These are phyloP conservation scores for Candida labiduridarum DNA, from an alignment of 1,139 yeast genomes.

Conservation along the genomic window DNA sequence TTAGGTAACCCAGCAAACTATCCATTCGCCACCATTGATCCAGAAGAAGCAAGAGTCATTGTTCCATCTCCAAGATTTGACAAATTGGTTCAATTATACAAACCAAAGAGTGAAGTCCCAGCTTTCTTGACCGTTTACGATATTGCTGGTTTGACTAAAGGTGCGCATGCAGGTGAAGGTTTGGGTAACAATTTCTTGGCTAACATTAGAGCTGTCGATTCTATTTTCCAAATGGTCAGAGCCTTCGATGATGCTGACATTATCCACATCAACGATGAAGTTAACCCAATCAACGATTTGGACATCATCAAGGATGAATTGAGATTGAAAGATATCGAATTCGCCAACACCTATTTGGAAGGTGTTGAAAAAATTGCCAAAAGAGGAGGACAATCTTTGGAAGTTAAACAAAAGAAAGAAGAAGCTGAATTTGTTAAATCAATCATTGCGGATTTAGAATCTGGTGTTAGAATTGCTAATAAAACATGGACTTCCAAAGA, in stretches of 20 bases:
- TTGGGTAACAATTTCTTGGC: conserved; percentile 97
- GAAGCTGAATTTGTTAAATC: conserved; percentile 81
- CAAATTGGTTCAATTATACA: conserved; percentile 67
- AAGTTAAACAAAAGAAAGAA: conserved; percentile 92
- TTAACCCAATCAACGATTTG: conserved; percentile 92
- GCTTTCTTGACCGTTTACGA: conserved; percentile 94
- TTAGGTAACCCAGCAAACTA: conserved; percentile 98
- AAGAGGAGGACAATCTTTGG: conserved; percentile 95
- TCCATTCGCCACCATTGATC: conserved; percentile 98
- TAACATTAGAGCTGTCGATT: conserved; percentile 97
- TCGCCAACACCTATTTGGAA: conserved; percentile 88
- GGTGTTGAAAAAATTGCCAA: conserved; percentile 81
- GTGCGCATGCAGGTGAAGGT: conserved; percentile 98
- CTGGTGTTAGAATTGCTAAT: conserved; percentile 89
- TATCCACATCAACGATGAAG: conserved; percentile 97
- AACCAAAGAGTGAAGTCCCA: conserved; percentile 87
- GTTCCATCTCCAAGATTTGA: conserved; percentile 95
- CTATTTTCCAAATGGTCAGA: conserved; percentile 96
- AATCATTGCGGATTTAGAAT: conserved; percentile 74
- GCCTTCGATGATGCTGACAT: conserved; percentile 98
- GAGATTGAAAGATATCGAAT: conserved; percentile 95
- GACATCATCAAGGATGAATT: conserved; percentile 90
- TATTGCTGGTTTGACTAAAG: conserved; percentile 97
- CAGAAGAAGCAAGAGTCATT: conserved; percentile 96
- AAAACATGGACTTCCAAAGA: conserved; percentile 88